Base-by-base conservation (phyloP, 164 flowering plant species). In the Sedum album region DNA sequence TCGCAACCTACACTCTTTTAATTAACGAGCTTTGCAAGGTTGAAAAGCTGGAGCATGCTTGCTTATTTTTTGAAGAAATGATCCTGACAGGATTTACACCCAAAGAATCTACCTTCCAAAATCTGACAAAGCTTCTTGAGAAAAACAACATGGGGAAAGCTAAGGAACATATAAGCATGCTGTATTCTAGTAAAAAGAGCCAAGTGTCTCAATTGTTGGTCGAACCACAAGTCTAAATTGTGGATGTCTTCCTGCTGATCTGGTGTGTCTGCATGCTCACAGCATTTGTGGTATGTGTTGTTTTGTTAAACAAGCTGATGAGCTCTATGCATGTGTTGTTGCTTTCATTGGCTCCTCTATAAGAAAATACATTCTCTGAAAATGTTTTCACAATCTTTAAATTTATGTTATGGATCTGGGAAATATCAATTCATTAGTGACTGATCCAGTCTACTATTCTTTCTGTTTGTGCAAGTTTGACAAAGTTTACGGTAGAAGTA, bases 51-150 rank as follows among this genome's bases (percentile, higher is more conserved):
- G 81, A 79, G 28, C 76, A 70, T 1, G 85, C 89, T 73, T 82
- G 85, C 71, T 65, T 68, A 64, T 84, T 82, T 77, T 84, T 86
- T 67, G 80, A 82, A 73, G 87, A 86, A 67, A 74, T 78, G 79
- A 77, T 85, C 31, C 70, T 65, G 69, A 84, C 79, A 71, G 91
- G 88, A 31, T 60, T 80, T 68, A 71, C 77, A 69, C 91, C 86
- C 1, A 67, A 53, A 53, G 28, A 53, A 53, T 53, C 60, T 21
- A 53, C 60, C 13, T 23, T 6, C 60, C 26, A 53, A 6, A 7
- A 20, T 5, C 23, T 53, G 30, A 23, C 13, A 9, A 23, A 53
- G 60, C 60, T 53, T 21, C 60, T 53, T 6, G 30, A 53, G 60
- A 53, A 53, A 21, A 53, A 53, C 6, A 53, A 53, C 60, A 53